A percentile compares a stretch with the other conserved stretches of the same genome.
These are phyloP conservation scores for Auricularia sp. DNA, from an alignment of 768 basidiomycete genomes.

Conservation along the genomic window DNA sequence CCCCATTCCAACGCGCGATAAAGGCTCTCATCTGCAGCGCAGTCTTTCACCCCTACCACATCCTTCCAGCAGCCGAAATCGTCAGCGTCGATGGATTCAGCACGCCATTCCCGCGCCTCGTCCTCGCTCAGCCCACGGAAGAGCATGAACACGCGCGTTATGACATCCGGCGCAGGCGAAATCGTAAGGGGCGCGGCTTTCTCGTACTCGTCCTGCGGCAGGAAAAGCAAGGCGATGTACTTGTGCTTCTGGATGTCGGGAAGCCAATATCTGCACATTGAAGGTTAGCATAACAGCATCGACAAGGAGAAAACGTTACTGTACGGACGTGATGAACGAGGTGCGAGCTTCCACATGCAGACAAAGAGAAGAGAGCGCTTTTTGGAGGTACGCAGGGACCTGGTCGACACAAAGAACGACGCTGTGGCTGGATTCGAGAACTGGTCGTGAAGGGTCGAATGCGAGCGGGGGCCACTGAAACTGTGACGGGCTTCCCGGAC, in stretches of 20 bases:
- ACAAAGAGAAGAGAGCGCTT: constrained; percentile 16
- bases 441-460: constrained; percentile 4
- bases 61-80: constrained; percentile 21
- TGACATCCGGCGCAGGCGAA: constrained; percentile 31
- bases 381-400: constrained; percentile 29
- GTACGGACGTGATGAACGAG: constrained; percentile 35
- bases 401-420: constrained; percentile 21
- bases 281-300: background rate
- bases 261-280: constrained; percentile 31
- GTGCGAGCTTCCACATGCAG: constrained; percentile 34
- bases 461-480: background rate
- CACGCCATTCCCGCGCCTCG: constrained; percentile 6
- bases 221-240: constrained; percentile 34
- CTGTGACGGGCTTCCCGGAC: background rate
- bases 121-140: constrained; percentile 27
- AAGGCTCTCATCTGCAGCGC: background rate
- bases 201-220: constrained; percentile 22
- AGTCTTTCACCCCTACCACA: constrained; percentile 25
- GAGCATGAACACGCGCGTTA: constrained; percentile 38
- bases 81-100: background rate
- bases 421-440: constrained; percentile 12
- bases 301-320: constrained; percentile 1
- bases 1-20: background rate
- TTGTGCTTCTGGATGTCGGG: constrained; percentile 30
- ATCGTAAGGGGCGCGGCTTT: constrained; percentile 24